Evolutionary conservation across 345 rosid species (phyloP).

Genomic region (Draba incana): DNA sequence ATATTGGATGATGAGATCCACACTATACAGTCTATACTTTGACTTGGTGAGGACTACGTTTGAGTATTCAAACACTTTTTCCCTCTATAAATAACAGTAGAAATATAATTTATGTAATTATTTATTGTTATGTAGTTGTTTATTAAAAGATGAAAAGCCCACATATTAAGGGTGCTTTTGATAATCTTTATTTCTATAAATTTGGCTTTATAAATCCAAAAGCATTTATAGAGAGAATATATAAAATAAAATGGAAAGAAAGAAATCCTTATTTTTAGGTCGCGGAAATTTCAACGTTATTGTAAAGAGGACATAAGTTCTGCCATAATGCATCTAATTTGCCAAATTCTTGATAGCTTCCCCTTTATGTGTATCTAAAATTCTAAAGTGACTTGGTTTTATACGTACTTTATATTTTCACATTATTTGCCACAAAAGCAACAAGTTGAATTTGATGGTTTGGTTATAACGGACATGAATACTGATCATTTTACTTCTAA

Average conservation of each 20-base stretch:
- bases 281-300: not conserved
- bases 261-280: not conserved
- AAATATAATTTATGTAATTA: too few relatives aligned
- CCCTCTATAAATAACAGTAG: too few relatives aligned
- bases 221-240: not conserved
- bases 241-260: not conserved
- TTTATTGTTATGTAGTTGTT: too few relatives aligned
- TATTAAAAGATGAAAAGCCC: too few relatives aligned
- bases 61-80: not conserved
- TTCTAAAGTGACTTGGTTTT: not conserved
- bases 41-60: not conserved
- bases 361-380: not conserved
- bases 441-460: not conserved
- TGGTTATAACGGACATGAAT: not conserved
- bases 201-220: not conserved
- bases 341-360: not conserved
- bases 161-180: too few relatives aligned
- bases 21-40: not conserved
- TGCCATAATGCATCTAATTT: not conserved
- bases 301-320: not conserved
- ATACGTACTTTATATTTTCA: not conserved
- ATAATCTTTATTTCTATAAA: too few relatives aligned
- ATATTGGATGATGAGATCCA: not conserved
- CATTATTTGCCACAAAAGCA: not conserved
- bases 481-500: not conserved